Evolutionary conservation across 176 grass and related monocot species (phyloP).

Genomic region (Guadua angustifolia): DNA sequence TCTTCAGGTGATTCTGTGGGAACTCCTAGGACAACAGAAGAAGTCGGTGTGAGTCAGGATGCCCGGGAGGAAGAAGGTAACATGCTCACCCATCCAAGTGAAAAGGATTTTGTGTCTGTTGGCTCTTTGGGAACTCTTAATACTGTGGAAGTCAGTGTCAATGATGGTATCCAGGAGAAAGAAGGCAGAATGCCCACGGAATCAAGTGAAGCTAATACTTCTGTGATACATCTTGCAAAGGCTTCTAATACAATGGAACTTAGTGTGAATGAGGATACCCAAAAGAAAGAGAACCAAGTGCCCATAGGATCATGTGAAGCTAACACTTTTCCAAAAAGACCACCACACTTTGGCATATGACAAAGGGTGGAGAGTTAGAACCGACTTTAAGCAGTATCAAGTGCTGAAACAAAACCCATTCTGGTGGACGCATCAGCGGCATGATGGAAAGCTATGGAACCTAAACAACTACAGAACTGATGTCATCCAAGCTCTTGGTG

Average conservation of each 20-base stretch:
- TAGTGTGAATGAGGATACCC: slow-evolving; percentile 21
- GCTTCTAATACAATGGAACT: slow-evolving; percentile 24
- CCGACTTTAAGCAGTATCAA: slow-evolving; percentile 99
- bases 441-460: slow-evolving; percentile 98
- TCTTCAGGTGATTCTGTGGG: slow-evolving; percentile 31
- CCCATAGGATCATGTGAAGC: slow-evolving; percentile 37
- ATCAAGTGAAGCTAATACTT: slow-evolving; percentile 32
- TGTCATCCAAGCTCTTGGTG: slow-evolving; percentile 99
- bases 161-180: slow-evolving; percentile 38
- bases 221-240: background rate
- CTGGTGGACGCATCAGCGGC: slow-evolving; percentile 99
- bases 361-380: slow-evolving; percentile 97
- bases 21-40: slow-evolving; percentile 27
- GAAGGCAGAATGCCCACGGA: slow-evolving; percentile 14
- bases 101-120: slow-evolving; percentile 18
- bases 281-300: slow-evolving; percentile 36
- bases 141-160: slow-evolving; percentile 11
- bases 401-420: slow-evolving; percentile 99
- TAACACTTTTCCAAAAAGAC: slow-evolving; percentile 91
- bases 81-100: slow-evolving; percentile 2
- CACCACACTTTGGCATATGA: slow-evolving; percentile 93
- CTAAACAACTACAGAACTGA: slow-evolving; percentile 99
- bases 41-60: slow-evolving; percentile 19
- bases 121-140: background rate
- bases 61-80: slow-evolving; percentile 32